Evolutionary conservation across 2,329 filamentous ascomycete genomes (phyloP), one percentile per base, ranked within the genome.

Genomic region (Verticillium longisporum): DNA sequence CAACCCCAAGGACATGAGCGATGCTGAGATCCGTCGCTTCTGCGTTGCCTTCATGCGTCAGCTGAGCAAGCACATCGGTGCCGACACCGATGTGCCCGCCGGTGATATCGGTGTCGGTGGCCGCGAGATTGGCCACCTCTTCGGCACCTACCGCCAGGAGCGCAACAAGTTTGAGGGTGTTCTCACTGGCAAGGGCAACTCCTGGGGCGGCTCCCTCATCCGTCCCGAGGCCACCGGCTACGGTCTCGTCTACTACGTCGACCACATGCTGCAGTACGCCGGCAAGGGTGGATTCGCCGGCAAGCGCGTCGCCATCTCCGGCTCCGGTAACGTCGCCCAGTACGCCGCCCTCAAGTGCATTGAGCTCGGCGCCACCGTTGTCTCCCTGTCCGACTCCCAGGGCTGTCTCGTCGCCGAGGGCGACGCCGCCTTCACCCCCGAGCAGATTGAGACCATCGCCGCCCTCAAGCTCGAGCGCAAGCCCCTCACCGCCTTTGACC

Each of bases 1-100:
- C 77, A 92, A 98, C 80, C 95, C 95, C 77, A 99, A 98, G 87
- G 93, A 92, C 82, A 98, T 97, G 86, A 90, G 89, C 61, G 93
- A 99, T 80, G 90, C 87, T 76, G 95, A 98, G 85, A 98, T 98
- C 80, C 91, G 95, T 73, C 91, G 91, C 74, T 98, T 99, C 86
- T 98, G 94, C 82, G 87, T 90, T 67, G 80, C 92, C 63, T 99
- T 98, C 84, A 98, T 98, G 95, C 88, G 88, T 70, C 91, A 97
- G 83, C 87, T 99, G 65, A 90, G 85, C 82, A 92, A 91, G 80
- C 93, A 98, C 85, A 98, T 98, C 74, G 92, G 95, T 69, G 92
- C 92, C 68, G 90, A 97, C 77, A 97, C 92, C 56, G 95, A 98
- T 74, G 92, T 99, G 32, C 95, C 95, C 64, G 95, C 95, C 67